Evolutionary conservation across 2,329 filamentous ascomycete species (phyloP).

Genomic region (Colletotrichum zoysiae): DNA sequence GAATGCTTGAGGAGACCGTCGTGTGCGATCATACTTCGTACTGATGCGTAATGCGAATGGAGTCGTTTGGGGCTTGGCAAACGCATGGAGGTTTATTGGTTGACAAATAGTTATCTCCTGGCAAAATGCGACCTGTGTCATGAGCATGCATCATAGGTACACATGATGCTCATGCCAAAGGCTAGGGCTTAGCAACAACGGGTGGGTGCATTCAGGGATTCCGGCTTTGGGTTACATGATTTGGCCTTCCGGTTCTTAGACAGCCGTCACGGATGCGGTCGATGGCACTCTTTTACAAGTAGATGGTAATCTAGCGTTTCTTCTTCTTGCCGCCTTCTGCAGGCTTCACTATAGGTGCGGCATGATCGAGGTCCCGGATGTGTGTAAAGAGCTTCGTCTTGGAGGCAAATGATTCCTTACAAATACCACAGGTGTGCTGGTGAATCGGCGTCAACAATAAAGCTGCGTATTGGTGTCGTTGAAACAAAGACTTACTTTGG

Average conservation of each 20-base stretch:
- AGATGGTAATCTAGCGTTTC: slow-evolving; percentile 48
- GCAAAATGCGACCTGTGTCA: background rate
- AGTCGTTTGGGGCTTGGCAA: background rate
- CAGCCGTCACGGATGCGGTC: background rate
- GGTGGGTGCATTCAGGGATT: background rate
- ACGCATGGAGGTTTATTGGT: background rate
- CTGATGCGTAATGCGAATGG: background rate
- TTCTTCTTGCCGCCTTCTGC: slow-evolving; percentile 51
- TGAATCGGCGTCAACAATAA: slow-evolving; percentile 7
- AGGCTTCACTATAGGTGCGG: slow-evolving; percentile 55
- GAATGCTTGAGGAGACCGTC: slow-evolving; percentile 23
- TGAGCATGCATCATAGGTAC: background rate
- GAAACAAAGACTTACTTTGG: slow-evolving; percentile 50
- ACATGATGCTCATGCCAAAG: background rate
- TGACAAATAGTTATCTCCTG: background rate
- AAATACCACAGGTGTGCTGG: slow-evolving; percentile 60
- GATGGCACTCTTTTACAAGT: background rate
- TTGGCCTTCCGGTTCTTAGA: background rate
- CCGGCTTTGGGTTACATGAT: background rate
- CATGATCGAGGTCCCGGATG: slow-evolving; percentile 75
- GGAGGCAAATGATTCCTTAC: slow-evolving; percentile 65
- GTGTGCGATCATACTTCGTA: background rate
- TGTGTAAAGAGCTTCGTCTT: slow-evolving; percentile 81
- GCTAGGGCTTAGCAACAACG: background rate
- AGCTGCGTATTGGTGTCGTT: background rate